A percentile compares a stretch with the other conserved stretches of the same genome.
These are phyloP conservation scores for Mallotus nudiflorus DNA, from an alignment of 345 rosid genomes.

Conservation along the genomic window DNA sequence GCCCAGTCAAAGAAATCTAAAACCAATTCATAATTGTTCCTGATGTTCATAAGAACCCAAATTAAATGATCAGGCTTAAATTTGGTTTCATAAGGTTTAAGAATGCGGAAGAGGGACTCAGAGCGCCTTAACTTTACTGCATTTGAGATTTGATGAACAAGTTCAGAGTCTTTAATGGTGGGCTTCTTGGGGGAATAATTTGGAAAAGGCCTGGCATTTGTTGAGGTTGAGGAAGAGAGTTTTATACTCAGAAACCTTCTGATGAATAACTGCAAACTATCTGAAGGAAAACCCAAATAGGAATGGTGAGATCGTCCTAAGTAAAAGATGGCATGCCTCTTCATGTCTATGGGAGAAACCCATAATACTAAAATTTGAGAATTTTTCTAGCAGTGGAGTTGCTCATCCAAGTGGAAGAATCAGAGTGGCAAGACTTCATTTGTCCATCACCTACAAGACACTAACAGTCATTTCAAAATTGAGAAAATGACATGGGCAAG, in stretches of 20 bases:
- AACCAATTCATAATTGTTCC: constrained; percentile 62
- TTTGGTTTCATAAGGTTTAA: constrained; percentile 71
- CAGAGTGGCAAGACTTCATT: constrained; percentile 35
- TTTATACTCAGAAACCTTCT: constrained; percentile 13
- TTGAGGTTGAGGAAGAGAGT: constrained; percentile 27
- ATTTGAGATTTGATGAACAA: constrained; percentile 67
- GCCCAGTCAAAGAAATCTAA: constrained; percentile 90
- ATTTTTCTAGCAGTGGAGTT: constrained; percentile 4
- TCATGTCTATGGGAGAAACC: constrained; percentile 48
- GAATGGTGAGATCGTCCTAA: constrained; percentile 31
- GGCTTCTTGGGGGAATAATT: constrained; percentile 84
- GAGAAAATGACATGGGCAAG: neutral
- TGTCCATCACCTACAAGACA: constrained; percentile 37
- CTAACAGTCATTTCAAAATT: neutral
- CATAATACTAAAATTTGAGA: constrained; percentile 39
- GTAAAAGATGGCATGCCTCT: constrained; percentile 40
- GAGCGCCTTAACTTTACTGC: constrained; percentile 60
- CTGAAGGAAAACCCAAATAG: constrained; percentile 17
- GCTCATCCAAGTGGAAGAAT: constrained; percentile 33
- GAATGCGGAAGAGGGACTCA: constrained; percentile 58
- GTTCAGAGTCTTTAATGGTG: constrained; percentile 65
- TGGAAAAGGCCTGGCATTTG: constrained; percentile 72
- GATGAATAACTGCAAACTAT: neutral
- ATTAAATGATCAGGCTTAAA: constrained; percentile 76
- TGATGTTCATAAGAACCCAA: constrained; percentile 90